These are phyloP conservation scores for Ceratopteris richardii DNA, from an alignment of 75 land plant genomes.

Conservation along the genomic window DNA sequence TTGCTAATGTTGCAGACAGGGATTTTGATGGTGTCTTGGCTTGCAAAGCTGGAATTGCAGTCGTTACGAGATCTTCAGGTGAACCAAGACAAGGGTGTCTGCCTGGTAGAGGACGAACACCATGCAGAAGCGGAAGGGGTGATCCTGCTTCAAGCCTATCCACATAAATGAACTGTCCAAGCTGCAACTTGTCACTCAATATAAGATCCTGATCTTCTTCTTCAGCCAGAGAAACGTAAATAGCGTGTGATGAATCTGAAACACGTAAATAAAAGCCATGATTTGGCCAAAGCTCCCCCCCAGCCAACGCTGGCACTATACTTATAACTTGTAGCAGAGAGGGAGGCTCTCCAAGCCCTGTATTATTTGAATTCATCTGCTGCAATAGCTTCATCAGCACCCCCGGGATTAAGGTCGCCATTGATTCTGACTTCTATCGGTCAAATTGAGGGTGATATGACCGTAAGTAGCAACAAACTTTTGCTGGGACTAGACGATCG, in stretches of 20 bases:
- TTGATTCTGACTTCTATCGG: slow-evolving; percentile 1
- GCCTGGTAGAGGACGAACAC: slow-evolving; percentile 82
- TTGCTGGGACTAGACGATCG: too few relatives aligned
- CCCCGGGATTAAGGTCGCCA: slow-evolving; percentile 86
- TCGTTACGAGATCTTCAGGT: slow-evolving; percentile 75
- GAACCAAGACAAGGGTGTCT: slow-evolving; percentile 76
- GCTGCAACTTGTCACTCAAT: slow-evolving; percentile 74
- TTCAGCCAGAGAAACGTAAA: slow-evolving; percentile 74
- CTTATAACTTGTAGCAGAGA: slow-evolving; percentile 86
- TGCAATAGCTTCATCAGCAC: slow-evolving; percentile 77
- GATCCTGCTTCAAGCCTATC: slow-evolving; percentile 67
- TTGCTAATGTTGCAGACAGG: too few relatives aligned
- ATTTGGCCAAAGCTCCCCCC: slow-evolving; percentile 79
- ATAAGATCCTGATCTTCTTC: slow-evolving; percentile 88
- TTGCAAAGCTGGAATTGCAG: background rate
- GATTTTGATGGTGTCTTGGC: background rate
- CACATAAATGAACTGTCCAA: slow-evolving; percentile 88
- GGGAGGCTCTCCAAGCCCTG: slow-evolving; percentile 65
- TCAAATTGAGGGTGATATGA: too few relatives aligned
- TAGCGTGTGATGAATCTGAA: slow-evolving; percentile 93
- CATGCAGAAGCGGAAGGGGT: slow-evolving; percentile 74
- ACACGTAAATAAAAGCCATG: slow-evolving; percentile 93
- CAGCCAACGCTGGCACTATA: slow-evolving; percentile 83
- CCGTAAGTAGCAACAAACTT: too few relatives aligned
- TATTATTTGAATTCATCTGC: slow-evolving; percentile 49